Evolutionary conservation across 2,329 filamentous ascomycete genomes (phyloP).

Genomic region (Neopestalotiopsis sp.): DNA sequence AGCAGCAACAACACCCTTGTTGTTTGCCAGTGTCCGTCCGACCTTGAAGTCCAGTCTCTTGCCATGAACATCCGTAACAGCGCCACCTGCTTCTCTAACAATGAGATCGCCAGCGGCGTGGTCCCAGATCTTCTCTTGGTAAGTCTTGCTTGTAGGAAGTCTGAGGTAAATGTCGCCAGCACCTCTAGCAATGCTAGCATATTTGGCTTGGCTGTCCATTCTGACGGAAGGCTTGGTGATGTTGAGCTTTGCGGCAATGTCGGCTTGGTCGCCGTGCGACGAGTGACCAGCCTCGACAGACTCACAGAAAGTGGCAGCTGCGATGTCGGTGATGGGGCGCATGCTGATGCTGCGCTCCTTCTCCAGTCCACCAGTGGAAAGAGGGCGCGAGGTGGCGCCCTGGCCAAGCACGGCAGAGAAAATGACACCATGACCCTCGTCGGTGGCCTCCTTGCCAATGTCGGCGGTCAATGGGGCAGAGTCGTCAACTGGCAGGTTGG

Average conservation of each 20-base stretch:
- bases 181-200: conserved; percentile 91
- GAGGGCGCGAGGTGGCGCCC: conserved; percentile 80
- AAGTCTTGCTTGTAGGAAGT: conserved; percentile 81
- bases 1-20: conserved; percentile 93
- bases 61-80: conserved; percentile 88
- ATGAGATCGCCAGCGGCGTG: conserved; percentile 95
- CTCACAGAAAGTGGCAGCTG: conserved; percentile 91
- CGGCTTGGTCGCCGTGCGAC: conserved; percentile 83
- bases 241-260: conserved; percentile 82
- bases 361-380: conserved; percentile 61
- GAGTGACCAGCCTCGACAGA: conserved; percentile 94
- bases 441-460: conserved; percentile 75
- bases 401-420: conserved; percentile 83
- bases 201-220: conserved; percentile 98
- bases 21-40: conserved; percentile 83
- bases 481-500: conserved; percentile 91
- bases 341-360: conserved; percentile 72
- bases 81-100: conserved; percentile 89
- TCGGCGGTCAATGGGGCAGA: conserved; percentile 70
- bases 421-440: conserved; percentile 81
- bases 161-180: conserved; percentile 94
- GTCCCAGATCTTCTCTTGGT: conserved; percentile 99
- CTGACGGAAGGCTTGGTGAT: conserved; percentile 90
- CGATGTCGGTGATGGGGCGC: conserved; percentile 75
- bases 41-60: conserved; percentile 84